Evolutionary conservation across 2,329 filamentous ascomycete genomes (phyloP), one percentile per base, ranked within the genome.

Genomic region (Xylaria sp.): DNA sequence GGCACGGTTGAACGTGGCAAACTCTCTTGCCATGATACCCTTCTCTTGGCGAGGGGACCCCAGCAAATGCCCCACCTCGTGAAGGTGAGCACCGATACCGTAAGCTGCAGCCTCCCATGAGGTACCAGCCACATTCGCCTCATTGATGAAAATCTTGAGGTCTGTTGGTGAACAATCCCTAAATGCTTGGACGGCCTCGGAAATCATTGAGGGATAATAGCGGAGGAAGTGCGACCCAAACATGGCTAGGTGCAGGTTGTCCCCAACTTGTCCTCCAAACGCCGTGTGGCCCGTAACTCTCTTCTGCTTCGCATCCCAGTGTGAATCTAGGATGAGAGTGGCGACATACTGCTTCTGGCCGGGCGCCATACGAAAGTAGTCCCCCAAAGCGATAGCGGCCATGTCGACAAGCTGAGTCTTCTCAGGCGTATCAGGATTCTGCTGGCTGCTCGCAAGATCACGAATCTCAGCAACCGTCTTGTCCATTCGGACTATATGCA

Each of bases 41-140:
- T 85, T 92, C 77, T 96, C 93, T 78, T 97, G 94, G 78, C 97
- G 93, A 10, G 94, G 93, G 73, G 93, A 97, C 59, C 95, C 95
- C 73, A 98, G 92, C 25, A 97, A 81, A 81, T 97, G 95, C 3
- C 95, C 95, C 0, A 92, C 92, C 80, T 98, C 94, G 79, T 97
- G 95, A 57, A 98, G 81, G 80, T 98, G 95, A 10, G 94, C 94
- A 8, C 95, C 95, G 72, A 98, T 97, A 36, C 94, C 94, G 69
- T 97, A 92, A 75, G 95, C 97, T 31, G 93, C 94, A n/a, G 94
- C 90, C 79, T 98, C 95, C 95, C 95, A 98, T 56, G 90, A 96
- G 78, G 93, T 97, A 28, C 94, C 94, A 7, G 91, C 91, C 73
- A 97, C 93, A 74, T 92, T 92, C 79, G 90, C 93, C 78, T 97